A percentile compares a stretch with the other conserved stretches of the same genome.
phyloP scores from a whole-genome alignment of 139 green algal species.

The Diplosphaera chodatii region DNA sequence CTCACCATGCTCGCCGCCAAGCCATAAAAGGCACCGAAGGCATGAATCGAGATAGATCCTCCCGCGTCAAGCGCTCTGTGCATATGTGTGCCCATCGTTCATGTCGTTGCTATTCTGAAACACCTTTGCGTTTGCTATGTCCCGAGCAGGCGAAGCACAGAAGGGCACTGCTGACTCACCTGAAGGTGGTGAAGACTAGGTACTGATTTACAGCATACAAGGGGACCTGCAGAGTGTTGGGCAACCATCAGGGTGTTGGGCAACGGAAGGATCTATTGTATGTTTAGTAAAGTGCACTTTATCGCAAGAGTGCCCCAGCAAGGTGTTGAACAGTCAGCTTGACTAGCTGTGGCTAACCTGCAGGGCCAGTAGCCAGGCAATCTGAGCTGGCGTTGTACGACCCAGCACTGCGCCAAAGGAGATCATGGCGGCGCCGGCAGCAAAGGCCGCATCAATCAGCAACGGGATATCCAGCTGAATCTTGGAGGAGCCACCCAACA shows the following conservation, averaged over 20 bases:
- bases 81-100: too few relatives aligned
- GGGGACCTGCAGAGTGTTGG: conserved; percentile 39
- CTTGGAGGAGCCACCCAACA: conserved; percentile 1
- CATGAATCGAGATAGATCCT: conserved; percentile 39
- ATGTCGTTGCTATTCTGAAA: too few relatives aligned
- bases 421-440: conserved; percentile 48
- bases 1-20: conserved; percentile 28
- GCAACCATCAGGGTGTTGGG: too few relatives aligned
- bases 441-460: conserved; percentile 49
- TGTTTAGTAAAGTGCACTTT: too few relatives aligned
- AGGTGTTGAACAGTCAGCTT: too few relatives aligned
- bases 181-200: conserved; percentile 3
- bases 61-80: conserved; percentile 20
- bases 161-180: too few relatives aligned
- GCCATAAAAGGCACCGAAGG: conserved; percentile 44
- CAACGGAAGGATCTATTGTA: too few relatives aligned
- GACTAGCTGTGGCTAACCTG: too few relatives aligned
- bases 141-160: too few relatives aligned
- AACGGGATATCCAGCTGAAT: conserved; percentile 48
- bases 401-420: conserved; percentile 58
- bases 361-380: conserved; percentile 37
- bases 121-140: too few relatives aligned
- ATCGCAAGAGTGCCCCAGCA: too few relatives aligned
- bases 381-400: conserved; percentile 47
- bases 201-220: conserved; percentile 35